A percentile compares a stretch with the other conserved stretches of the same genome.
These are phyloP conservation scores for Pittosporum tobira DNA, from an alignment of 129 eudicot genomes.

Conservation along the genomic window DNA sequence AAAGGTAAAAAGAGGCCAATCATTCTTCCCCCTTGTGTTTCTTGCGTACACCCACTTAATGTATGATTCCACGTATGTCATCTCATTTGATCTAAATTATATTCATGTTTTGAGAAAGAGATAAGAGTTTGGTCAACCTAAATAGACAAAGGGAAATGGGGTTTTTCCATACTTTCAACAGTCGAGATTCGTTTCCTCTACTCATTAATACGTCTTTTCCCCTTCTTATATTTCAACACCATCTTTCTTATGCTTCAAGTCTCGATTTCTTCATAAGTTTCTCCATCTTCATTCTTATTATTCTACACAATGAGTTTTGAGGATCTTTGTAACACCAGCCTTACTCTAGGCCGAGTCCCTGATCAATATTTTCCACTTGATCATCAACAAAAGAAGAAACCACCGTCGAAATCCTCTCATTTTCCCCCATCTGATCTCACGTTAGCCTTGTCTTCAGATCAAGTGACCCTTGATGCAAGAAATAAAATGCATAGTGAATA, in stretches of 20 bases:
- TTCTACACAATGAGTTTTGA: slow-evolving; percentile 26
- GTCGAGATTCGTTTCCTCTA: slow-evolving; percentile 19
- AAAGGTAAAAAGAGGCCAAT: slow-evolving; percentile 23
- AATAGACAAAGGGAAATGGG: slow-evolving; percentile 19
- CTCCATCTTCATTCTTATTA: neutral
- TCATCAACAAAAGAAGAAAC: slow-evolving; percentile 3
- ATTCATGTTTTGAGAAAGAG: neutral
- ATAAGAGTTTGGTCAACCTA: slow-evolving; percentile 17
- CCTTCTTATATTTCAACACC: slow-evolving; percentile 5
- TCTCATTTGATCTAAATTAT: slow-evolving; percentile 9
- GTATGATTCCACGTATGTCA: slow-evolving; percentile 36
- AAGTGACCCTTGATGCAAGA: neutral
- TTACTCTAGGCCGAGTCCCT: slow-evolving; percentile 30
- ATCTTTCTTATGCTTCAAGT: neutral
- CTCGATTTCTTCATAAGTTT: neutral
- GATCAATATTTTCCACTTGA: slow-evolving; percentile 4
- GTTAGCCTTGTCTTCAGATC: slow-evolving; percentile 20
- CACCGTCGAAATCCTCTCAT: neutral
- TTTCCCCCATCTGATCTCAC: slow-evolving; percentile 23
- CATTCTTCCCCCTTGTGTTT: slow-evolving; percentile 11
- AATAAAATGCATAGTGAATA: slow-evolving; percentile 12
- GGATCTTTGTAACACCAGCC: slow-evolving; percentile 21
- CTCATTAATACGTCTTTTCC: neutral
- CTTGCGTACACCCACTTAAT: slow-evolving; percentile 12
- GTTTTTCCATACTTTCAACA: slow-evolving; percentile 9